phyloP scores from a whole-genome alignment of 2,329 filamentous ascomycete genomes.

The Hypoxylon sp. region DNA sequence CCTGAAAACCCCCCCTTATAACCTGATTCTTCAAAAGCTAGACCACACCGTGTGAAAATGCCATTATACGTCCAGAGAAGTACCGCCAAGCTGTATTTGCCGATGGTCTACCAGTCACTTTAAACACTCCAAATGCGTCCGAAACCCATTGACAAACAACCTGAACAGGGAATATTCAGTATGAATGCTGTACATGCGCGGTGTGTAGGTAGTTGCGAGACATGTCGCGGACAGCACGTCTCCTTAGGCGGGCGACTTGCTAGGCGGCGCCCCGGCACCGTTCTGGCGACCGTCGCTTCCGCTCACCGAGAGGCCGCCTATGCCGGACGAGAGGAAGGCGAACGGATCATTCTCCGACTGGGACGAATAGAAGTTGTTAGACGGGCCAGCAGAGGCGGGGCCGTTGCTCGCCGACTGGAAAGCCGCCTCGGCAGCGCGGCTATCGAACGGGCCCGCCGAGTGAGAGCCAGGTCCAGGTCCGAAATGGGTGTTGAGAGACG shows the following conservation, averaged over 20 bases:
- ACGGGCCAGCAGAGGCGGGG: constrained; percentile 76
- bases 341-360: constrained; percentile 77
- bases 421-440: constrained; percentile 90
- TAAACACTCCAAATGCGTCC: constrained; percentile 51
- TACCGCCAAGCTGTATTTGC: constrained; percentile 51
- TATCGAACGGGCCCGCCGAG: constrained; percentile 87
- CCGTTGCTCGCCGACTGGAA: constrained; percentile 90
- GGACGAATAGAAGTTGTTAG: constrained; percentile 75
- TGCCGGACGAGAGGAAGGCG: constrained; percentile 78
- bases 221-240: not conserved
- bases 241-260: constrained; percentile 66
- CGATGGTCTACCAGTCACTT: constrained; percentile 53
- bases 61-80: constrained; percentile 51
- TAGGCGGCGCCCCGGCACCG: constrained; percentile 62
- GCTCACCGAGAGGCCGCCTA: constrained; percentile 75
- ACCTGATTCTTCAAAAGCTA: constrained; percentile 55
- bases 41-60: constrained; percentile 51
- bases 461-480: constrained; percentile 79
- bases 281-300: constrained; percentile 70
- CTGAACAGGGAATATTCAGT: constrained; percentile 20
- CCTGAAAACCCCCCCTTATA: constrained; percentile 41
- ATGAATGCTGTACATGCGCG: constrained; percentile 26
- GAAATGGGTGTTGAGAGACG: constrained; percentile 82
- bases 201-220: not conserved
- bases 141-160: constrained; percentile 39